Percentiles rank a stretch among this genome's conserved stretches.
phyloP scores from a whole-genome alignment of 192 early-diverging fungal genomes.

The Podila minutissima region DNA sequence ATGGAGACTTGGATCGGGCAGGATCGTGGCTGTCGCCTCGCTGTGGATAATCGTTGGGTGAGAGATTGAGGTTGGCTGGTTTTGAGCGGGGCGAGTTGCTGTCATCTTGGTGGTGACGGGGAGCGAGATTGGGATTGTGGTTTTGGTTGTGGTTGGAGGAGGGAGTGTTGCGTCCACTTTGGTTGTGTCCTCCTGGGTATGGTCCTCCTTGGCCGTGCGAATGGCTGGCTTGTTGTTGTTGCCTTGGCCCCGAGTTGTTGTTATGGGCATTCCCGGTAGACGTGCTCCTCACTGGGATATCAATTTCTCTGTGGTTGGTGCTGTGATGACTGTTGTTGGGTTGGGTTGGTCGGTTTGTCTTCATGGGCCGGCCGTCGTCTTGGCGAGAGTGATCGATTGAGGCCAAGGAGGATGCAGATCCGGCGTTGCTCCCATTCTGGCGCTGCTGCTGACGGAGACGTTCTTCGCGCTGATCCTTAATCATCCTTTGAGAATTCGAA shows the following conservation, averaged over 20 bases:
- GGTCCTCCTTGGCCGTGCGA: not conserved
- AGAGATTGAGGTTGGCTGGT: conserved; percentile 15
- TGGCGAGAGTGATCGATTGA: conserved; percentile 21
- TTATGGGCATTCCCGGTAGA: conserved; percentile 22
- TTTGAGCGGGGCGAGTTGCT: conserved; percentile 1
- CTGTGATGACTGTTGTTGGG: conserved; percentile 8
- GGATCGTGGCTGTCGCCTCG: not conserved
- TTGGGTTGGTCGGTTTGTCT: not conserved
- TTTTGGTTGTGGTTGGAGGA: conserved; percentile 1
- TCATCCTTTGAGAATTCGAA: conserved; percentile 41
- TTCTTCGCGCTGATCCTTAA: conserved; percentile 21
- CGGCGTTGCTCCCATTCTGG: conserved; percentile 2
- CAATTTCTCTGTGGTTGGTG: conserved; percentile 1
- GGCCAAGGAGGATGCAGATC: conserved; percentile 20
- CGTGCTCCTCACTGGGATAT: conserved; percentile 22
- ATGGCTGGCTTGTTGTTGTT: not conserved
- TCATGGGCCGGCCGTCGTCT: conserved; percentile 11
- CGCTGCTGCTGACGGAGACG: conserved; percentile 19
- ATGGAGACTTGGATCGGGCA: not conserved
- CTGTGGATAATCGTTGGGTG: conserved; percentile 7
- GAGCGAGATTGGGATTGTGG: not conserved
- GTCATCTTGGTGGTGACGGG: not conserved
- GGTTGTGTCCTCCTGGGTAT: not conserved
- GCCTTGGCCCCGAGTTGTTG: conserved; percentile 3
- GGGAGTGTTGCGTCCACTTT: not conserved